Percentiles rank a stretch among this genome's conserved stretches.
Conservation (phyloP, 31 red algal species). For the Porphyra umbilicalis region DNA sequence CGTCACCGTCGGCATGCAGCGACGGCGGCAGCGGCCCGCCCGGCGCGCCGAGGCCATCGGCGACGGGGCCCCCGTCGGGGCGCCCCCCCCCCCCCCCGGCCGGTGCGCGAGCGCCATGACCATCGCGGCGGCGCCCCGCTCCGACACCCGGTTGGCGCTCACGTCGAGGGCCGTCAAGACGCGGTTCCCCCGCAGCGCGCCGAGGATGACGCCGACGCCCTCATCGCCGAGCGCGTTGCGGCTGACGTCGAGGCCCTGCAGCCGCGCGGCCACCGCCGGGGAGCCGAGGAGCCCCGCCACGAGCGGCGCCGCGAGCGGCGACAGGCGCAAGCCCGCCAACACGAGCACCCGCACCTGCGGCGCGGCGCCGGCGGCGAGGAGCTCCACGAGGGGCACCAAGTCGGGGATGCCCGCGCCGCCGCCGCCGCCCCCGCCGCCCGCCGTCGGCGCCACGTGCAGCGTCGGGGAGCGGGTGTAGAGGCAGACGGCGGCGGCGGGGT, state of each 20-base stretch:
- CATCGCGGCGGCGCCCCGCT: neutral
- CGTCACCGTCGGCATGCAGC: too few relatives aligned
- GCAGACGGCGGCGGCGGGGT: neutral
- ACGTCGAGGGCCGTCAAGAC: neutral
- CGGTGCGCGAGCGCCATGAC: neutral
- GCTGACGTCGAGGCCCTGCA: neutral
- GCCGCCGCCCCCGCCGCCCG: neutral
- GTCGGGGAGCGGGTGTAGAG: conserved; percentile 3
- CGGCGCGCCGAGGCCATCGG: too few relatives aligned
- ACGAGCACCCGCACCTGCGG: neutral
- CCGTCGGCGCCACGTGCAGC: neutral
- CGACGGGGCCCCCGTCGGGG: neutral
- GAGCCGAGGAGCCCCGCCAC: neutral
- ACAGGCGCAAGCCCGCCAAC: neutral
- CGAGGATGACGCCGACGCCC: neutral
- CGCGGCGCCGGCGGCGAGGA: neutral
- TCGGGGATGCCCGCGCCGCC: neutral
- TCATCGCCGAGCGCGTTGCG: neutral
- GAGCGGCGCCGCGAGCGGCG: neutral
- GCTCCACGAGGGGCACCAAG: neutral
- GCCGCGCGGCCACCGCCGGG: neutral
- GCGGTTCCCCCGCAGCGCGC: neutral
- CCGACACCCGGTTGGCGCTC: neutral
- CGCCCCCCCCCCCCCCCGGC: neutral
- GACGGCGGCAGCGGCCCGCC: too few relatives aligned